A percentile compares a stretch with the other conserved stretches of the same genome.
Evolutionary conservation across 306 rosid genomes (phyloP).

Genomic region (Cicer pinnatifidum): DNA sequence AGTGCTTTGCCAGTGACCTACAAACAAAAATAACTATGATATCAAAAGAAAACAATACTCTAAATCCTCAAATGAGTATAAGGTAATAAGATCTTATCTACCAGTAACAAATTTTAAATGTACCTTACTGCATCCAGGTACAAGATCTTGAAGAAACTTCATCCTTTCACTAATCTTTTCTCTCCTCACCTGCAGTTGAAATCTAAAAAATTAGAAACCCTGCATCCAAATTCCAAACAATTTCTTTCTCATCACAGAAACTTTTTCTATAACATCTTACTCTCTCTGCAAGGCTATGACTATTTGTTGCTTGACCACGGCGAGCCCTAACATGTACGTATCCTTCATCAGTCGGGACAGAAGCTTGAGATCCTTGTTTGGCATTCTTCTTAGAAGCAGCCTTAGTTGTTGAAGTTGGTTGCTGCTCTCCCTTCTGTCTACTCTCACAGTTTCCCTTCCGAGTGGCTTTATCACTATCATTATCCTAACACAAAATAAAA

Average conservation of each 20-base stretch:
- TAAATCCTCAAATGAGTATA: neutral
- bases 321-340: slow-evolving; percentile 93
- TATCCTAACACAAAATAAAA: slow-evolving; percentile 63
- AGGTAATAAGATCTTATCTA: slow-evolving; percentile 2
- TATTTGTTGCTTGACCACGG: slow-evolving; percentile 97
- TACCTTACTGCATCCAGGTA: slow-evolving; percentile 33
- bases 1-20: slow-evolving; percentile 21
- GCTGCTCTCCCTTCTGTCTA: slow-evolving; percentile 61
- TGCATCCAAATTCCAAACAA: neutral
- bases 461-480: slow-evolving; percentile 57
- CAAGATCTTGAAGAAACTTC: slow-evolving; percentile 37
- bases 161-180: slow-evolving; percentile 35
- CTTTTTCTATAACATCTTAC: slow-evolving; percentile 52
- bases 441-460: slow-evolving; percentile 57
- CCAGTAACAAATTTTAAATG: neutral
- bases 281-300: slow-evolving; percentile 98
- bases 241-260: slow-evolving; percentile 1
- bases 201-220: neutral
- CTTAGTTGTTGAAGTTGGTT: slow-evolving; percentile 58
- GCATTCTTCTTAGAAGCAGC: slow-evolving; percentile 61
- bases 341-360: slow-evolving; percentile 78
- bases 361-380: slow-evolving; percentile 76
- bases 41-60: neutral
- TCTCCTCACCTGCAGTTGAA: slow-evolving; percentile 5
- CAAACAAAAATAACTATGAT: neutral